Evolutionary conservation across 192 early-diverging fungal species (phyloP), one percentile per base, ranked within the genome.

Genomic region (Phlyctochytrium bullatum): DNA sequence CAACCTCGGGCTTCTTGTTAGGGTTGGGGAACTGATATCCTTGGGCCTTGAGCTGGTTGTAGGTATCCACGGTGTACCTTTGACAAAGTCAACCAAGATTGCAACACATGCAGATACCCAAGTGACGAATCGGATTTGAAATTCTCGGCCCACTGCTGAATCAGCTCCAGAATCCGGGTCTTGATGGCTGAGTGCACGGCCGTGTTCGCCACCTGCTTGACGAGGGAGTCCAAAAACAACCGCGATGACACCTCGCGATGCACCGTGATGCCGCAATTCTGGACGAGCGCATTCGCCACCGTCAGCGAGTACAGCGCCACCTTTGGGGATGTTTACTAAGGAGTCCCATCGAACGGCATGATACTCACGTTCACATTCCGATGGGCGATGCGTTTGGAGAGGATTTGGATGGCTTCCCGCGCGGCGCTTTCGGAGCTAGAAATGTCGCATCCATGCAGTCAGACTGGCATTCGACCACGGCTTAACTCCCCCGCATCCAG

Each of bases 131-230:
- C 89, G 29, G 82, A 74, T 64, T 88, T 83, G 73, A 95, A 96
- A 34, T 87, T 88, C 73, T 89, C 89, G 0, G 92, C 88, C 90
- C 97, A 99, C 60, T 89, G 84, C 78, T 96, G 93, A 73, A 99
- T 91, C 52, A 90, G 75, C 33, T 94, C 94, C 33, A 96, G 78
- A 34, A 92, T 88, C 69, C 92, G 80, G 51, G 84, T 87, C 70
- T 88, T 83, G 2, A 95, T 92, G 14, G 83, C 85, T n/a, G 86
- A 87, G 68, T 97, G 94, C 0, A 88, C 86, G 80, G 85, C 57
- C 32, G 82, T 89, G 69, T 90, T 89, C 35, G 84, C 86, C 25
- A 95, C 68, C 12, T 92, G 82, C 54, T 88, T 86, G 2, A 86
- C 84, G 30, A 99, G 76, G 1, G 90, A 81, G 2, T 89, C 84